Evolutionary conservation across 2,329 filamentous ascomycete genomes (phyloP).

Genomic region (Neocatenulostroma microsporum): DNA sequence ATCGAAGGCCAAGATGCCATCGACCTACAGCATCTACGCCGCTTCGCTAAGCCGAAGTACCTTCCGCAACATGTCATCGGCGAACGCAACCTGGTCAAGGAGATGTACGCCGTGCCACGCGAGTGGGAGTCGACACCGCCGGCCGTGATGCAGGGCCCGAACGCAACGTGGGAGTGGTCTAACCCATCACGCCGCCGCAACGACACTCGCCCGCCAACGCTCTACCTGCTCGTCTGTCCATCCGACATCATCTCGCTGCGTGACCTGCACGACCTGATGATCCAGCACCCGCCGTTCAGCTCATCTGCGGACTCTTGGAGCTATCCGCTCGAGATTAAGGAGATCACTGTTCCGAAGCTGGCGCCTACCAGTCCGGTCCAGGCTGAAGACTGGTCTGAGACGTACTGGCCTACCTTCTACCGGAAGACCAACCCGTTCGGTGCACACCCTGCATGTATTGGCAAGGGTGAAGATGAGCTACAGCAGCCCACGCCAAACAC

Average conservation of each 20-base stretch:
- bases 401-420: constrained; percentile 80
- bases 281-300: constrained; percentile 33
- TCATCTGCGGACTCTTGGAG: constrained; percentile 29
- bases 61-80: constrained; percentile 28
- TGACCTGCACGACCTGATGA: constrained; percentile 41
- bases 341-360: constrained; percentile 61
- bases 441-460: constrained; percentile 68
- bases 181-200: constrained; percentile 46
- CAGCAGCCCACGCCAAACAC: constrained; percentile 28
- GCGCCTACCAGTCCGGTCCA: constrained; percentile 69
- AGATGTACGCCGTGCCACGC: constrained; percentile 26
- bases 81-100: constrained; percentile 26
- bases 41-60: constrained; percentile 57
- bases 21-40: constrained; percentile 55
- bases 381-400: constrained; percentile 63
- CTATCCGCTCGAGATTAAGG: constrained; percentile 48
- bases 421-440: constrained; percentile 82
- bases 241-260: constrained; percentile 45
- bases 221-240: constrained; percentile 48
- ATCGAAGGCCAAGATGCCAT: constrained; percentile 37
- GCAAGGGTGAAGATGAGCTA: constrained; percentile 62
- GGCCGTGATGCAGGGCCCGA: constrained; percentile 24
- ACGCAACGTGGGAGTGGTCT: constrained; percentile 45
- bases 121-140: constrained; percentile 24
- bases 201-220: constrained; percentile 32